Evolutionary conservation across 2,329 filamentous ascomycete species (phyloP).

Genomic region (Xenosphaeropsis pyriputrescens): DNA sequence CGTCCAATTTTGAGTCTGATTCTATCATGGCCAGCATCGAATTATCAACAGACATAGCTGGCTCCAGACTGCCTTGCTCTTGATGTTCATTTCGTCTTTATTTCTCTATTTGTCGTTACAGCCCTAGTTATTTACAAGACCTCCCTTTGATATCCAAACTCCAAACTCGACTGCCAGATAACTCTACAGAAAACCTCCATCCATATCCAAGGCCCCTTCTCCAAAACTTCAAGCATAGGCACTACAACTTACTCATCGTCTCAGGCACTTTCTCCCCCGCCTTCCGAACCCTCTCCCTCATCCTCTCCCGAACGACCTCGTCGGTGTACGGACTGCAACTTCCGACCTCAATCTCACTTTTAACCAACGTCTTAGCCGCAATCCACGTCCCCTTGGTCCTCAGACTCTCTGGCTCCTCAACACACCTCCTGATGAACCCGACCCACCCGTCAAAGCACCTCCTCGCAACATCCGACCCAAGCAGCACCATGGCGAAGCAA

Average conservation of each 20-base stretch:
- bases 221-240: no score
- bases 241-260: slow-evolving; percentile 2
- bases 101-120: no score
- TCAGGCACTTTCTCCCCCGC: slow-evolving; percentile 12
- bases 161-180: no score
- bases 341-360: slow-evolving; percentile 27
- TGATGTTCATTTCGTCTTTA: no score
- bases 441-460: slow-evolving; percentile 41
- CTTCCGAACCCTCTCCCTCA: slow-evolving; percentile 17
- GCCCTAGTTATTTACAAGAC: no score
- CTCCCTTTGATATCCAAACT: no score
- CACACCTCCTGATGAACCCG: slow-evolving; percentile 33
- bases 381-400: slow-evolving; percentile 28
- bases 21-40: no score
- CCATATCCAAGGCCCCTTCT: no score
- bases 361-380: slow-evolving; percentile 34
- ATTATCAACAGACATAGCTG: no score
- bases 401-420: slow-evolving; percentile 10
- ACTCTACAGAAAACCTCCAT: no score
- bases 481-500: slow-evolving; percentile 47
- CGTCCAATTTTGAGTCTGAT: no score
- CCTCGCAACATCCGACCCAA: slow-evolving; percentile 25
- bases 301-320: slow-evolving; percentile 25
- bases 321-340: slow-evolving; percentile 26
- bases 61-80: no score